Evolutionary conservation across 164 flowering plant genomes (phyloP).

Genomic region (Stephania cephalantha): DNA sequence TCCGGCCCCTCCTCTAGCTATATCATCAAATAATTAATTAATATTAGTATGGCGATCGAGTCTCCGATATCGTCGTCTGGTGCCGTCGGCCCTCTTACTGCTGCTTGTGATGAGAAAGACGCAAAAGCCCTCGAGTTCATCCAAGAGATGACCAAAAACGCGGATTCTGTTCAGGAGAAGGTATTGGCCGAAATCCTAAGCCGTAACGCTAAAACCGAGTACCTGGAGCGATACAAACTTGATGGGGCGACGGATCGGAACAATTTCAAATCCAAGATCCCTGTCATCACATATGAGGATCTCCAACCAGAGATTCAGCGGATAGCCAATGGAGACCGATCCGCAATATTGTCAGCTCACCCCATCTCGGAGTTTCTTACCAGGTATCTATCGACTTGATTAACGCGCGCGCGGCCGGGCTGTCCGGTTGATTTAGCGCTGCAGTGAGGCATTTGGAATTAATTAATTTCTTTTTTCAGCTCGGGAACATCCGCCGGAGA

Average conservation of each 20-base stretch:
- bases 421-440: too few relatives aligned
- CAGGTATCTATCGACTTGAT: conserved; percentile 29
- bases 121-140: conserved; percentile 59
- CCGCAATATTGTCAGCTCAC: conserved; percentile 50
- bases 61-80: conserved; percentile 17
- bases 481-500: conserved; percentile 90
- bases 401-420: too few relatives aligned
- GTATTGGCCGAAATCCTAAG: conserved; percentile 47
- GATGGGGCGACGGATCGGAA: conserved; percentile 46
- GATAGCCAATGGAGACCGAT: conserved; percentile 65
- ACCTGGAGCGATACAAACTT: conserved; percentile 35
- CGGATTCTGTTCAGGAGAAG: conserved; percentile 47
- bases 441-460: too few relatives aligned
- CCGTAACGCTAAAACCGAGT: conserved; percentile 54
- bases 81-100: conserved; percentile 28
- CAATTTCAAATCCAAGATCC: conserved; percentile 50
- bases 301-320: conserved; percentile 62
- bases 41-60: background rate
- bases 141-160: conserved; percentile 52
- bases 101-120: conserved; percentile 45
- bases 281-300: conserved; percentile 62
- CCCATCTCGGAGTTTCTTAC: conserved; percentile 80
- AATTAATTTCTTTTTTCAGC: conserved; percentile 22
- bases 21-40: background rate
- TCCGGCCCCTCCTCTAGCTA: too few relatives aligned